Evolutionary conservation across 371 early-diverging fungal genomes (phyloP).

Genomic region (Apophysomyces elegans): DNA sequence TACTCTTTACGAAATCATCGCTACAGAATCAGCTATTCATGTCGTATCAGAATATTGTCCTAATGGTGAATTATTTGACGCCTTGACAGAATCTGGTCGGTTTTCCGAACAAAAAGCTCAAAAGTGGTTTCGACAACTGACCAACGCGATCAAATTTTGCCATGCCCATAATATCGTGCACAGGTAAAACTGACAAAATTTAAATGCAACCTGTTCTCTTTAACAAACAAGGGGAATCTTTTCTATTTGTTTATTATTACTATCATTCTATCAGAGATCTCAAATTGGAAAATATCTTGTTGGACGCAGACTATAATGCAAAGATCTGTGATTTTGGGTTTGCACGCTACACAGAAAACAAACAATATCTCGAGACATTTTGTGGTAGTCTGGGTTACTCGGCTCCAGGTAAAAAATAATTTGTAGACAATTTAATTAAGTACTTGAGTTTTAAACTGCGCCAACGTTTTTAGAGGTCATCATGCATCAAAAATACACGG

Average conservation of each 20-base stretch:
- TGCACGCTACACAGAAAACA: conserved; percentile 71
- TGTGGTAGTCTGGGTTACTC: conserved; percentile 88
- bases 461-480: conserved; percentile 61
- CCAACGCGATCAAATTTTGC: conserved; percentile 77
- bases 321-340: conserved; percentile 93
- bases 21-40: conserved; percentile 81
- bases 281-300: conserved; percentile 85
- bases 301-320: conserved; percentile 73
- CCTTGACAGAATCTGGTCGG: conserved; percentile 64
- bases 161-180: conserved; percentile 82
- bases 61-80: conserved; percentile 80
- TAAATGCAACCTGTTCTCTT: not conserved
- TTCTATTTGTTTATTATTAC: conserved; percentile 6
- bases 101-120: conserved; percentile 58
- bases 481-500: conserved; percentile 75
- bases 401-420: conserved; percentile 61
- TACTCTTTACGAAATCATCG: conserved; percentile 84
- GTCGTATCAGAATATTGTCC: conserved; percentile 81
- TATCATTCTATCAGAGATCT: conserved; percentile 61
- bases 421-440: conserved; percentile 3
- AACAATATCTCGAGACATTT: conserved; percentile 79
- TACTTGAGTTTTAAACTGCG: conserved; percentile 10
- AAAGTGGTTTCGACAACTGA: conserved; percentile 73
- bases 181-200: conserved; percentile 45
- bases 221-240: not conserved